phyloP scores from a whole-genome alignment of 1,284 basidiomycete genomes.

The Athelia psychrophila region DNA sequence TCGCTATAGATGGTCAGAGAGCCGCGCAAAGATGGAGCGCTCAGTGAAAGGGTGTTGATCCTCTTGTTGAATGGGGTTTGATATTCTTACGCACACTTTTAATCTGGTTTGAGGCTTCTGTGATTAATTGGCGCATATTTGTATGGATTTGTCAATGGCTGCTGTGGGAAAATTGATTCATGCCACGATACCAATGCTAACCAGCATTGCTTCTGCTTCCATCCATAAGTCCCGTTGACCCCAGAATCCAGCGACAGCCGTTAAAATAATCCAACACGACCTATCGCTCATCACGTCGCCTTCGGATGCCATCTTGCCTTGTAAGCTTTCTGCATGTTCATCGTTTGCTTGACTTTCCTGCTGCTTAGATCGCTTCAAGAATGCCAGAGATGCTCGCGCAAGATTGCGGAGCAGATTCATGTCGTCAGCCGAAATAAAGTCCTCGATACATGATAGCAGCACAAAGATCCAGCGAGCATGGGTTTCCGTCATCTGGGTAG shows the following conservation, averaged over 20 bases:
- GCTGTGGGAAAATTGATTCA: not conserved
- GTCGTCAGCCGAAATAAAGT: constrained; percentile 73
- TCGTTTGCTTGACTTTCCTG: constrained; percentile 11
- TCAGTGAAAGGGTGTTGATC: too few species aligned
- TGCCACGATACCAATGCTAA: not conserved
- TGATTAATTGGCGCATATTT: too few species aligned
- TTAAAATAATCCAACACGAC: constrained; percentile 85
- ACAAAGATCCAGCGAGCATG: constrained; percentile 87
- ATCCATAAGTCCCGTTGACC: constrained; percentile 84
- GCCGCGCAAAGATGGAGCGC: not conserved
- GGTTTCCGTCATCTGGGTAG: constrained; percentile 49
- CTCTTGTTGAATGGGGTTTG: too few species aligned
- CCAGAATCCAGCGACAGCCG: constrained; percentile 76
- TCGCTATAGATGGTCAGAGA: not conserved
- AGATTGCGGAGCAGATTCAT: constrained; percentile 77
- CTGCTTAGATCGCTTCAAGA: constrained; percentile 44
- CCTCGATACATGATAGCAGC: constrained; percentile 73
- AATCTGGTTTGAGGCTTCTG: too few species aligned
- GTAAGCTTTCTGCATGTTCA: constrained; percentile 4
- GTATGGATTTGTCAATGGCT: too few species aligned
- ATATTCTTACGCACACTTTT: too few species aligned
- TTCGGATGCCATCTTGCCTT: constrained; percentile 9
- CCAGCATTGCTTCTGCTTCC: constrained; percentile 60
- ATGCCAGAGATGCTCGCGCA: constrained; percentile 66
- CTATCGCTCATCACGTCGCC: constrained; percentile 39